Conservation (phyloP, 225 moss, liverwort and hornwort species). For the Bryum argenteum region DNA sequence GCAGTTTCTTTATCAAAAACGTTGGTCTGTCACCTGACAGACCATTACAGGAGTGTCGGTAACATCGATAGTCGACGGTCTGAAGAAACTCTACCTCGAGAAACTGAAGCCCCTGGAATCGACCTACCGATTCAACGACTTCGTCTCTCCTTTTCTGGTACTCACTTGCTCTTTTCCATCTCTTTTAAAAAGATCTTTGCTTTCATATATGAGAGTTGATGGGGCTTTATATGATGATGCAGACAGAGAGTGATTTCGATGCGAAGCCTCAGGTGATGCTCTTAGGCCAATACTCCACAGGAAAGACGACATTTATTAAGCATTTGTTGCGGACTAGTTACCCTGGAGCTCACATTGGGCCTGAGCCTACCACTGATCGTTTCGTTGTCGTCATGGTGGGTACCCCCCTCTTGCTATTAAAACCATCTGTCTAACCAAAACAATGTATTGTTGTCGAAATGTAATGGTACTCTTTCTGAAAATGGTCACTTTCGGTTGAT, state of each 20-base stretch:
- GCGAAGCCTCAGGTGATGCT: slow-evolving; percentile 99
- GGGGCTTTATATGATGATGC: slow-evolving; percentile 18
- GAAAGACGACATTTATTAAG: slow-evolving; percentile 98
- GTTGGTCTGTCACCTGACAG: slow-evolving; percentile 44
- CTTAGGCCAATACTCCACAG: slow-evolving; percentile 97
- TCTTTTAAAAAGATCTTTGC: background rate
- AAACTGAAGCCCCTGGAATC: slow-evolving; percentile 93
- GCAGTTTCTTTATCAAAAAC: no score
- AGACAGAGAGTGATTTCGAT: slow-evolving; percentile 99
- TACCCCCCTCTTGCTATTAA: background rate
- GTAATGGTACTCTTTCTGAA: background rate
- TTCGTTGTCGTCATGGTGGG: slow-evolving; percentile 98
- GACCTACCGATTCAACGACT: slow-evolving; percentile 90
- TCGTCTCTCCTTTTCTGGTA: slow-evolving; percentile 94
- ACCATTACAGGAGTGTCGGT: slow-evolving; percentile 74
- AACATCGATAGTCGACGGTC: slow-evolving; percentile 91
- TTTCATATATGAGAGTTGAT: background rate
- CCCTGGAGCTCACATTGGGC: slow-evolving; percentile 96
- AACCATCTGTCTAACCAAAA: background rate
- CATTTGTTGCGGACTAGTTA: slow-evolving; percentile 86
- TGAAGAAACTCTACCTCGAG: slow-evolving; percentile 94
- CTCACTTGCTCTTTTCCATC: slow-evolving; percentile 1
- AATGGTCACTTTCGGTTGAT: background rate
- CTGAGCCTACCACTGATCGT: slow-evolving; percentile 98
- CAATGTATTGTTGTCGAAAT: no score